Evolutionary conservation across 2,329 filamentous ascomycete species (phyloP).

Genomic region (Beauveria asiatica): DNA sequence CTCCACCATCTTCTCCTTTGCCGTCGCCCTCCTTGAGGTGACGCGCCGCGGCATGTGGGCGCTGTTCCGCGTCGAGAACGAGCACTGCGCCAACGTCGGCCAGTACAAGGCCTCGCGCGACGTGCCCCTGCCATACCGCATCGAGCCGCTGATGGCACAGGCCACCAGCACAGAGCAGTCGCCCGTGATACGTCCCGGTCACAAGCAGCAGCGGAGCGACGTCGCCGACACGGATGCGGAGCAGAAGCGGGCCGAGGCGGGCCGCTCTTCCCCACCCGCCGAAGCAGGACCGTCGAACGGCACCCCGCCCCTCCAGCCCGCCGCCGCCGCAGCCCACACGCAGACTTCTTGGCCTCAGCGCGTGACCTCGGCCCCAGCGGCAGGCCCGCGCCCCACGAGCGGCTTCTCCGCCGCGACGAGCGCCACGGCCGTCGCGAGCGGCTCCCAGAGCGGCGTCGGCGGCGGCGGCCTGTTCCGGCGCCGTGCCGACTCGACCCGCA

Average conservation of each 20-base stretch:
- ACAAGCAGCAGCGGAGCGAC: constrained; percentile 14
- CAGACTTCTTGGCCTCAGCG: neutral
- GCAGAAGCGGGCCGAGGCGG: neutral
- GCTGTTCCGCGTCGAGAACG: constrained; percentile 91
- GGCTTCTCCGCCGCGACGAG: constrained; percentile 11
- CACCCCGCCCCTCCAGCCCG: neutral
- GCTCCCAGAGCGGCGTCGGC: constrained; percentile 11
- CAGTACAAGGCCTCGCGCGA: constrained; percentile 86
- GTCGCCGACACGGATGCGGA: neutral
- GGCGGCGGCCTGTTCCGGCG: constrained; percentile 19
- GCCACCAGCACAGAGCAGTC: constrained; percentile 29
- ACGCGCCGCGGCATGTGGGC: constrained; percentile 84
- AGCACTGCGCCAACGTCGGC: constrained; percentile 87
- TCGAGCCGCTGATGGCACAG: constrained; percentile 37
- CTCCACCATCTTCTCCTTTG: constrained; percentile 71
- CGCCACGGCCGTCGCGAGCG: constrained; percentile 16
- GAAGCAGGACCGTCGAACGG: neutral
- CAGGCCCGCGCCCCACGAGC: neutral
- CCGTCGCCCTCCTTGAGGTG: constrained; percentile 70
- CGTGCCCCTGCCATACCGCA: constrained; percentile 73
- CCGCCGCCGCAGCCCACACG: neutral
- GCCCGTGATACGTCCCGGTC: constrained; percentile 7
- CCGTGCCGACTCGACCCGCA: constrained; percentile 25
- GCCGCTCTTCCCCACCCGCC: neutral
- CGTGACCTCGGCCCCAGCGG: neutral